phyloP scores from a whole-genome alignment of 2,329 filamentous ascomycete species.

The Aspergillus jensenii region DNA sequence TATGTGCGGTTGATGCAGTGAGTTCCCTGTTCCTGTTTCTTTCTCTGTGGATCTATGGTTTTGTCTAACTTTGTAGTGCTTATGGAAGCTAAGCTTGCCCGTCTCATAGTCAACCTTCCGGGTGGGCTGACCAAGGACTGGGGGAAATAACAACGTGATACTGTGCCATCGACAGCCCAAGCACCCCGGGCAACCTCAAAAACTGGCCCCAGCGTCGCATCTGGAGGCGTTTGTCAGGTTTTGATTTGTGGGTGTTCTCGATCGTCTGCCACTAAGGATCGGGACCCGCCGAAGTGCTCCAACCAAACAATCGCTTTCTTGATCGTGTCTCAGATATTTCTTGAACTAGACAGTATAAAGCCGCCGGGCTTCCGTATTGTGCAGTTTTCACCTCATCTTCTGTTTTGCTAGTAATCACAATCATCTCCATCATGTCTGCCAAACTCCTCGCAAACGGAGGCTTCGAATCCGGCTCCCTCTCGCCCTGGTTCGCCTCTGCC shows the following conservation, averaged over 20 bases:
- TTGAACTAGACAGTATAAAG: not conserved
- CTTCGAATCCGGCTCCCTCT: slow-evolving; percentile 22
- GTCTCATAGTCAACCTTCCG: too few species aligned
- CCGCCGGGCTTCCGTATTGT: not conserved
- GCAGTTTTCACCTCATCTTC: not conserved
- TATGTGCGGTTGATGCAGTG: not conserved
- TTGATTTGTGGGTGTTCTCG: not conserved
- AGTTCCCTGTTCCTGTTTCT: not conserved
- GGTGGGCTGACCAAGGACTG: too few species aligned
- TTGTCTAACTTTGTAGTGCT: not conserved
- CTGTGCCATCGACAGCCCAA: too few species aligned
- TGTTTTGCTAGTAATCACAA: not conserved
- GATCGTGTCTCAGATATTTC: not conserved
- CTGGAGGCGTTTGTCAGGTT: not conserved
- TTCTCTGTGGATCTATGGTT: not conserved
- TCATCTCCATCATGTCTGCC: slow-evolving; percentile 3
- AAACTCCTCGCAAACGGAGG: slow-evolving; percentile 23
- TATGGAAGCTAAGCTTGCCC: not conserved
- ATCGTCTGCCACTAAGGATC: not conserved
- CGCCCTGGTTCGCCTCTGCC: slow-evolving; percentile 21
- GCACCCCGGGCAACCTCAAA: too few species aligned
- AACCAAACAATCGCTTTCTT: not conserved
- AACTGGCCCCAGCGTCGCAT: too few species aligned
- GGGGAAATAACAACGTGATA: too few species aligned
- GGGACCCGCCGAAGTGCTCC: not conserved